A percentile compares a stretch with the other conserved stretches of the same genome.
Conservation (phyloP, 2,329 filamentous ascomycete species). For the Didymella sp. region DNA sequence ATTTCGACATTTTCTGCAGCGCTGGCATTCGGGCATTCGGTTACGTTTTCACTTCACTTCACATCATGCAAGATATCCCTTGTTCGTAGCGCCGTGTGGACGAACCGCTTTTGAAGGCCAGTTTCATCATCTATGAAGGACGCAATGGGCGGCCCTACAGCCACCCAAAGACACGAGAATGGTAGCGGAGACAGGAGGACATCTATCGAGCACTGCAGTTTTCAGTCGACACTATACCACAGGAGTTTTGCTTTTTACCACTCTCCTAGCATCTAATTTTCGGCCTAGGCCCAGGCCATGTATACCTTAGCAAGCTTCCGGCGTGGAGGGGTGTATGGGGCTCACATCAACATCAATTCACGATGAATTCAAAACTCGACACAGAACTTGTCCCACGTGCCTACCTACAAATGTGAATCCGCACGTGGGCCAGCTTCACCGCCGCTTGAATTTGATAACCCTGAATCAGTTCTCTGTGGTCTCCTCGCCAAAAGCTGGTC, state of each 20-base stretch:
- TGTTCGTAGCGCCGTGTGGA: conserved; percentile 12
- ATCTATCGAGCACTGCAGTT: conserved; percentile 6
- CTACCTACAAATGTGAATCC: no score
- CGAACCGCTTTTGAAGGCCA: not conserved
- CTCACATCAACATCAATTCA: conserved; percentile 4
- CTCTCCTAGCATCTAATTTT: conserved; percentile 16
- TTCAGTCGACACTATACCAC: conserved; percentile 19
- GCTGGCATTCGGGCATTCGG: conserved; percentile 10
- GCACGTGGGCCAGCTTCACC: not conserved
- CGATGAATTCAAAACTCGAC: conserved; percentile 6
- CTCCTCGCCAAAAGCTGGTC: conserved; percentile 2
- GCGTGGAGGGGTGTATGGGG: conserved; percentile 1
- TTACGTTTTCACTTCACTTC: conserved; percentile 10
- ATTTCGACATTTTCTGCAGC: conserved; percentile 17
- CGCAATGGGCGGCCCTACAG: not conserved
- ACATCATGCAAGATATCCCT: conserved; percentile 21
- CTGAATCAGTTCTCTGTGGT: not conserved
- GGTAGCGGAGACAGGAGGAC: conserved; percentile 1
- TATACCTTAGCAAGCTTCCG: conserved; percentile 20
- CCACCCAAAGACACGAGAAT: not conserved
- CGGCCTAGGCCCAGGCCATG: conserved; percentile 7
- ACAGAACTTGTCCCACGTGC: no score
- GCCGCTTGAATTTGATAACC: not conserved
- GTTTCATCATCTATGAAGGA: not conserved
- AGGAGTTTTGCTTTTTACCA: conserved; percentile 9